Evolutionary conservation across 345 rosid species (phyloP).

Genomic region (Theobroma cacao): DNA sequence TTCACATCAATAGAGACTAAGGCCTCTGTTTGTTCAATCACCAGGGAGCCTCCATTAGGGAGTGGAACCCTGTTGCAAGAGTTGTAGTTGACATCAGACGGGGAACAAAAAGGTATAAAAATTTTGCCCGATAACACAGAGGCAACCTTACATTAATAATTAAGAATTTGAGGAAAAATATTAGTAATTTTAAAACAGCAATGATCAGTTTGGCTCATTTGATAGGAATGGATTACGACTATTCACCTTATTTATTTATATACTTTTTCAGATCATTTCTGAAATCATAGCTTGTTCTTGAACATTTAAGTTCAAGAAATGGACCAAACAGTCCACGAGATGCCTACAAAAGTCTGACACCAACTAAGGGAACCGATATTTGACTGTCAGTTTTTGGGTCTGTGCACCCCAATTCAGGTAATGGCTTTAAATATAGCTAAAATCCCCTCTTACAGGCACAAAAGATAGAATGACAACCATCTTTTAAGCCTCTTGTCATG

Average conservation of each 20-base stretch:
- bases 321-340: neutral
- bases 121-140: neutral
- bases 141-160: neutral
- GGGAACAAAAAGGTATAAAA: neutral
- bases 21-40: slow-evolving; percentile 98
- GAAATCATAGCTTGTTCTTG: neutral
- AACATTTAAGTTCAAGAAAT: neutral
- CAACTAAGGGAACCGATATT: neutral
- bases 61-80: slow-evolving; percentile 70
- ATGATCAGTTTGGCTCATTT: neutral
- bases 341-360: neutral
- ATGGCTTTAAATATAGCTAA: neutral
- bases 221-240: neutral
- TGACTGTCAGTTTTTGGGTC: neutral
- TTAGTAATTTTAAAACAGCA: neutral
- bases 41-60: slow-evolving; percentile 87
- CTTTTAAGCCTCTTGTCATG: neutral
- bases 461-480: neutral
- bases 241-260: neutral
- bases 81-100: slow-evolving; percentile 9
- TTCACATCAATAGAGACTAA: slow-evolving; percentile 96
- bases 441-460: neutral
- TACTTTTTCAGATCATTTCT: neutral
- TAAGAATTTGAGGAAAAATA: neutral
- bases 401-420: neutral